Evolutionary conservation across 495 filamentous ascomycete species (phyloP).

Genomic region (Xylaria curta): DNA sequence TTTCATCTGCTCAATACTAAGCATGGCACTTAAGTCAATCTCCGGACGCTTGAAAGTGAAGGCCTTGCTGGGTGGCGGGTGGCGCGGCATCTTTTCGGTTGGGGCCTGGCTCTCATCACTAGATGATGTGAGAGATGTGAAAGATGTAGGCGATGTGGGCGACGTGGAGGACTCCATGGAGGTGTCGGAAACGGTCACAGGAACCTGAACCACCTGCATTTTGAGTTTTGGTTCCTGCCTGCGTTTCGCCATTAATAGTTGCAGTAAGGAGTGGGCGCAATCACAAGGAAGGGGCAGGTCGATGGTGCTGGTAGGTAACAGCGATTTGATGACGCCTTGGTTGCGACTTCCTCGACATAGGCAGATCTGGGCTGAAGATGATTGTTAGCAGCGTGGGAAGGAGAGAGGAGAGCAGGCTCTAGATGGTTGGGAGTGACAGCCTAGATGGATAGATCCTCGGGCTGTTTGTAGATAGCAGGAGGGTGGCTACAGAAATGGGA

Average conservation of each 20-base stretch:
- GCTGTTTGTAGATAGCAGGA: slow-evolving; percentile 3
- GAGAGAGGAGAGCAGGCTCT: not conserved
- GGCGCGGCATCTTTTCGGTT: slow-evolving; percentile 30
- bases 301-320: not conserved
- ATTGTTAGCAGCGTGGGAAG: not conserved
- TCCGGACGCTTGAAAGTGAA: slow-evolving; percentile 30
- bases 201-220: slow-evolving; percentile 11
- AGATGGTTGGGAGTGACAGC: not conserved
- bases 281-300: not conserved
- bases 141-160: not conserved
- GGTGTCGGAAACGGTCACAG: not conserved
- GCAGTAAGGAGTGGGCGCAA: not conserved
- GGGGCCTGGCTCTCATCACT: slow-evolving; percentile 33
- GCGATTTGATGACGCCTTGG: not conserved
- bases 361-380: not conserved
- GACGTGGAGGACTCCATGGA: slow-evolving; percentile 13
- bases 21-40: slow-evolving; percentile 32
- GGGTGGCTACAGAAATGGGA: not conserved
- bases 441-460: not conserved
- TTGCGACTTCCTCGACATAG: not conserved
- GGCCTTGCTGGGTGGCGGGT: slow-evolving; percentile 16
- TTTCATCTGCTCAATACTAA: slow-evolving; percentile 31
- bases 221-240: slow-evolving; percentile 1
- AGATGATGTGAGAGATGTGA: slow-evolving; percentile 24
- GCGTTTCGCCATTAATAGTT: not conserved